A percentile compares a stretch with the other conserved stretches of the same genome.
These are phyloP conservation scores for Ceratorhiza oryzae-sativae DNA, from an alignment of 1,284 basidiomycete species.

Conservation along the genomic window DNA sequence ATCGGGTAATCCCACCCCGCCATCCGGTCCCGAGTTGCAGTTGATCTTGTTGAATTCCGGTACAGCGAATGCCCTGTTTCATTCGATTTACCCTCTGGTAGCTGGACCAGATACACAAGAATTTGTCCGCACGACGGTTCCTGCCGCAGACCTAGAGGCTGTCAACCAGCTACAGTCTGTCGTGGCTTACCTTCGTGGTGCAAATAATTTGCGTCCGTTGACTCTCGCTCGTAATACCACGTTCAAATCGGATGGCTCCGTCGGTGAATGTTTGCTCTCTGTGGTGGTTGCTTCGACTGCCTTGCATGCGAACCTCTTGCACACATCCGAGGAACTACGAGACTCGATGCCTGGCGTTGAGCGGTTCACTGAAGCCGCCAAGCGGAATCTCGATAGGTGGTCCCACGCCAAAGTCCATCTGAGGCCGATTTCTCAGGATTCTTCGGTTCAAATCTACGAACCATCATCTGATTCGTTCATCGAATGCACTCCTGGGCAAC, in stretches of 20 bases:
- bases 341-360: conserved; percentile 74
- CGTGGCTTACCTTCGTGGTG: conserved; percentile 44
- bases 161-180: conserved; percentile 65
- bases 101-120: conserved; percentile 46
- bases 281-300: conserved; percentile 76
- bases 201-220: conserved; percentile 54
- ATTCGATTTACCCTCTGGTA: conserved; percentile 62
- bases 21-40: conserved; percentile 55
- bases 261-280: conserved; percentile 52
- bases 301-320: conserved; percentile 87
- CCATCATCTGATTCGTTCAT: conserved; percentile 52
- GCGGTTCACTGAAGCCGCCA: conserved; percentile 85
- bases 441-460: conserved; percentile 64
- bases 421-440: conserved; percentile 51
- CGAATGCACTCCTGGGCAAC: conserved; percentile 44
- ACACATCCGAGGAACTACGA: conserved; percentile 80
- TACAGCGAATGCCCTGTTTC: conserved; percentile 94
- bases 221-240: conserved; percentile 66
- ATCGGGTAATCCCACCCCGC: conserved; percentile 48
- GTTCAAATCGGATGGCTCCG: conserved; percentile 47
- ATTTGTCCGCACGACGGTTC: conserved; percentile 38
- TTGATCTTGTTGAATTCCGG: conserved; percentile 70
- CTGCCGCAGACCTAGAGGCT: conserved; percentile 46
- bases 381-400: conserved; percentile 76
- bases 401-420: conserved; percentile 69